Conservation (phyloP, 129 eudicot genomes). For the Tagetes erecta region DNA sequence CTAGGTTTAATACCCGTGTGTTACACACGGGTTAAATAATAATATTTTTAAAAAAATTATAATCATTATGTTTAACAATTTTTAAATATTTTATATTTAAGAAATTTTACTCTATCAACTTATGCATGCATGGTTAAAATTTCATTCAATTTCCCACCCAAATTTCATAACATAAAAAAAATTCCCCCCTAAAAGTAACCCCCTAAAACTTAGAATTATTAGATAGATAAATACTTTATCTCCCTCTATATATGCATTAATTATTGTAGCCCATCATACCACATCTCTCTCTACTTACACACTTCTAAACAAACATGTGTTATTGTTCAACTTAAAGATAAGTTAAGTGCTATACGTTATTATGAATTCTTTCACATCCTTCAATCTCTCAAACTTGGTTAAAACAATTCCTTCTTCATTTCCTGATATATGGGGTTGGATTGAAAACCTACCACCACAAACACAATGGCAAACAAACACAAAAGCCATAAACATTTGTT, state of each 20-base stretch:
- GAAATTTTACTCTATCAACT: too few relatives aligned
- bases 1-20: too few relatives aligned
- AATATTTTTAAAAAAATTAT: too few relatives aligned
- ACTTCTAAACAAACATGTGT: not conserved
- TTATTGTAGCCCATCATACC: not conserved
- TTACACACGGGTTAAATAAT: too few relatives aligned
- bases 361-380: slow-evolving; percentile 7
- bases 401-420: slow-evolving; percentile 41
- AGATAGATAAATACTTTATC: too few relatives aligned
- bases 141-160: too few relatives aligned
- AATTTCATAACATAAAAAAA: too few relatives aligned
- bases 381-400: not conserved
- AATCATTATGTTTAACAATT: too few relatives aligned
- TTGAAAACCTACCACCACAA: slow-evolving; percentile 61
- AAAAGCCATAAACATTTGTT: slow-evolving; percentile 53
- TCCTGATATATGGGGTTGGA: slow-evolving; percentile 75
- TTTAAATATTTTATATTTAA: too few relatives aligned
- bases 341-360: not conserved
- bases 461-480: slow-evolving; percentile 55
- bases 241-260: not conserved
- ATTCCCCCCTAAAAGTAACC: too few relatives aligned
- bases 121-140: too few relatives aligned
- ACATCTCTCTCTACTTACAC: not conserved
- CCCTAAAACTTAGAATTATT: too few relatives aligned
- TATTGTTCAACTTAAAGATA: not conserved